Evolutionary conservation across 495 filamentous ascomycete species (phyloP).

Genomic region (Tuber melanosporum): DNA sequence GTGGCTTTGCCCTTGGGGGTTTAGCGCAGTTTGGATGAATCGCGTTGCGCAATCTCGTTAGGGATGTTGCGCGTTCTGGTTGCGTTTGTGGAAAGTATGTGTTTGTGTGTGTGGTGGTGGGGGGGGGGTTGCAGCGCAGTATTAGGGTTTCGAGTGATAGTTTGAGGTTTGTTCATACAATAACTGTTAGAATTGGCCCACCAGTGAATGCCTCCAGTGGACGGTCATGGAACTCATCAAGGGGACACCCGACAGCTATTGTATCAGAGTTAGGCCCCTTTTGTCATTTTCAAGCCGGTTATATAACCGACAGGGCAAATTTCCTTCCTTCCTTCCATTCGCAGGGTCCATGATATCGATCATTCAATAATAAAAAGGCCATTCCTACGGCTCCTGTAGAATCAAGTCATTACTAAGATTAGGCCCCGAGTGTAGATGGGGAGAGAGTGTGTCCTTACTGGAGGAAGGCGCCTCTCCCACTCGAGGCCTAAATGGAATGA

Average conservation of each 20-base stretch:
- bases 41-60: conserved; percentile 3
- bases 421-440: not conserved
- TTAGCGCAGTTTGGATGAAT: not conserved
- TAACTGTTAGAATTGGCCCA: not conserved
- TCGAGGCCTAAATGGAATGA: not conserved
- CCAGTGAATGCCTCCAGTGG: too few relatives aligned
- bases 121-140: not conserved
- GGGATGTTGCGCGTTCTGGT: not conserved
- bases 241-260: not conserved
- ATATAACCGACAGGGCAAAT: not conserved
- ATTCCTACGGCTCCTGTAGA: not conserved
- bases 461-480: not conserved
- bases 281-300: not conserved
- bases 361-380: not conserved
- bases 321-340: not conserved
- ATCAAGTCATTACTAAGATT: not conserved
- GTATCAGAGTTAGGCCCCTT: not conserved
- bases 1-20: conserved; percentile 24
- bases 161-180: not conserved
- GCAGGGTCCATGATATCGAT: not conserved
- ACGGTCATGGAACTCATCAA: not conserved
- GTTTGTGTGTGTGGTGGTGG: not conserved
- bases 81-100: not conserved
- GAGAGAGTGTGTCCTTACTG: not conserved
- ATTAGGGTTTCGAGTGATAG: not conserved